Conservation (phyloP, 345 rosid genomes). For the Dimocarpus longan region DNA sequence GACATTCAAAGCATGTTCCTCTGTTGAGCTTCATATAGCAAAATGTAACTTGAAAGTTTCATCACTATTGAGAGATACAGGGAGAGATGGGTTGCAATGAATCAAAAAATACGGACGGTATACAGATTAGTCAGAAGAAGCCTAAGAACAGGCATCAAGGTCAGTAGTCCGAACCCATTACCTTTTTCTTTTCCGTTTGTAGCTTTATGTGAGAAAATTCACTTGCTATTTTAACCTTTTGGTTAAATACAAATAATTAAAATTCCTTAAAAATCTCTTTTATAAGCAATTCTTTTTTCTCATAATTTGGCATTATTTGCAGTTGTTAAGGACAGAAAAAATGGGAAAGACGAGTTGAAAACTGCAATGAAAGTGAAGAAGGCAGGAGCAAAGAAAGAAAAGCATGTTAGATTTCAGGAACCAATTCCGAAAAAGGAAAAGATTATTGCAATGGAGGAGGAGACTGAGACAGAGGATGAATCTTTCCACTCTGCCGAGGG, state of each 20-base stretch:
- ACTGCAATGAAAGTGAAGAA: neutral
- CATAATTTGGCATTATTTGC: neutral
- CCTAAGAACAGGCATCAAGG: neutral
- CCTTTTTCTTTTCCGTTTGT: neutral
- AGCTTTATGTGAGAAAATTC: neutral
- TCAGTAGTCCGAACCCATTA: neutral
- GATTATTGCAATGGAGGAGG: constrained; percentile 10
- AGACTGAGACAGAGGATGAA: constrained; percentile 18
- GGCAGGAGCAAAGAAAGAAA: neutral
- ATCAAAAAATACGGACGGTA: neutral
- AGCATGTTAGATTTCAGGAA: neutral
- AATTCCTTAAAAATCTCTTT: neutral
- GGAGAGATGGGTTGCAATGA: constrained; percentile 23
- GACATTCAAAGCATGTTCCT: neutral
- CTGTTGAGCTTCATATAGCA: neutral
- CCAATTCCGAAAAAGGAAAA: neutral
- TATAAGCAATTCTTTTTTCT: neutral
- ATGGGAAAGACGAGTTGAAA: neutral
- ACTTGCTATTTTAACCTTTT: neutral
- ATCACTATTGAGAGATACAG: neutral
- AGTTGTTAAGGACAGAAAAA: neutral
- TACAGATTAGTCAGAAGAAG: neutral
- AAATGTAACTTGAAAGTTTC: neutral
- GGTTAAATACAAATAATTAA: no score
- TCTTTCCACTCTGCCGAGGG: constrained; percentile 19